A percentile compares a stretch with the other conserved stretches of the same genome.
phyloP scores from a whole-genome alignment of 2,329 filamentous ascomycete genomes.

The Aspergillus intermedius region DNA sequence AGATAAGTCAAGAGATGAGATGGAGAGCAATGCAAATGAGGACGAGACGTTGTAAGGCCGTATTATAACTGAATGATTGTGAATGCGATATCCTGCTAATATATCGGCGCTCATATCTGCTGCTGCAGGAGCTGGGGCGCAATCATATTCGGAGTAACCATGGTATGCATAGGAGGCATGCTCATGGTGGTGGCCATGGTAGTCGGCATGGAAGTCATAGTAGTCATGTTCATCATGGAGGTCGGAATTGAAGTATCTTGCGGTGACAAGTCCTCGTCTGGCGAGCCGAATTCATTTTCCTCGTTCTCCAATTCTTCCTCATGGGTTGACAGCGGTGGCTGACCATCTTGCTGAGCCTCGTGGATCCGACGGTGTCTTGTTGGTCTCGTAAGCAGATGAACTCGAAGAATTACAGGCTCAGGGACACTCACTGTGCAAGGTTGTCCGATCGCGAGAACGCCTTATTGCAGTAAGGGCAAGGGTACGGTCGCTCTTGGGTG shows the following conservation, averaged over 20 bases:
- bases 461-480: slow-evolving; percentile 97
- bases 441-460: slow-evolving; percentile 98
- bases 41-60: not conserved
- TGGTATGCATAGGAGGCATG: slow-evolving; percentile 31
- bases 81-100: not conserved
- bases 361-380: slow-evolving; percentile 68
- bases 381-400: slow-evolving; percentile 29
- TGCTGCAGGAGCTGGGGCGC: slow-evolving; percentile 38
- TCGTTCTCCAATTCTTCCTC: slow-evolving; percentile 87
- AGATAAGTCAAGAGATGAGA: not conserved
- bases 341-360: slow-evolving; percentile 61
- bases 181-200: slow-evolving; percentile 18
- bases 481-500: slow-evolving; percentile 97
- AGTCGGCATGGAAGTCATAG: slow-evolving; percentile 30
- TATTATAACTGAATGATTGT: not conserved
- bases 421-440: slow-evolving; percentile 74
- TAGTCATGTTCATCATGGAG: slow-evolving; percentile 27
- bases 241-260: slow-evolving; percentile 23
- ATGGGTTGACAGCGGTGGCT: slow-evolving; percentile 35
- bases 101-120: slow-evolving; percentile 26
- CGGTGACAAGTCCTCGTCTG: slow-evolving; percentile 63
- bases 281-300: slow-evolving; percentile 75
- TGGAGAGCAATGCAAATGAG: not conserved
- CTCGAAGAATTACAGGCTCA: not conserved
- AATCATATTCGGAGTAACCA: slow-evolving; percentile 38